Conservation (phyloP, 2,329 filamentous ascomycete genomes). For the Stylonectria norvegica region DNA sequence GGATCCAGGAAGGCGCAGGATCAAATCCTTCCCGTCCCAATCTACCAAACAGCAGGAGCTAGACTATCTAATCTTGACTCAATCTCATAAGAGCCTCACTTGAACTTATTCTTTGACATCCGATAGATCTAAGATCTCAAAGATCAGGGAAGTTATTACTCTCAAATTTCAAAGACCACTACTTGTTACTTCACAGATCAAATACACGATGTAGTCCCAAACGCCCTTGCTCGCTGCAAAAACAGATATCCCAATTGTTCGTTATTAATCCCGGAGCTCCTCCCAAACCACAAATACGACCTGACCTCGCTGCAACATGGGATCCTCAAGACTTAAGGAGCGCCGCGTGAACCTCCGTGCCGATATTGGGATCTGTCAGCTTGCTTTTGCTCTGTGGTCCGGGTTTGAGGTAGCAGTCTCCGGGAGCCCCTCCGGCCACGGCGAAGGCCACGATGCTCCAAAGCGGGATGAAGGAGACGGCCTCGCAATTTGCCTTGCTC, state of each 20-base stretch:
- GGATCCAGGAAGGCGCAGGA: too few relatives aligned
- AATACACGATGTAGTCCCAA: too few relatives aligned
- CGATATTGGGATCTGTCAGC: not conserved
- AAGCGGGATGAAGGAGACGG: constrained; percentile 15
- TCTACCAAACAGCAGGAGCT: too few relatives aligned
- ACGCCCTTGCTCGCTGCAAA: not conserved
- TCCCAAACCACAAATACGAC: not conserved
- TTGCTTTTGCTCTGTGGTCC: not conserved
- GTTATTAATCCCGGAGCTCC: not conserved
- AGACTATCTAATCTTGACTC: too few relatives aligned
- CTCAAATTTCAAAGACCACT: too few relatives aligned
- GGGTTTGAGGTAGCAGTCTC: constrained; percentile 5
- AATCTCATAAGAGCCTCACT: too few relatives aligned
- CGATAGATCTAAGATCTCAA: too few relatives aligned
- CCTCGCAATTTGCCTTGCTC: constrained; percentile 8
- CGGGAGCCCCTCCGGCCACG: not conserved
- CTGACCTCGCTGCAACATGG: too few relatives aligned
- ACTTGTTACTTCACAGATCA: too few relatives aligned
- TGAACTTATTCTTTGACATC: too few relatives aligned
- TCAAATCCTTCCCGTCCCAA: too few relatives aligned
- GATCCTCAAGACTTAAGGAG: not conserved
- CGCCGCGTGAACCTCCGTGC: constrained; percentile 1
- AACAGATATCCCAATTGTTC: not conserved
- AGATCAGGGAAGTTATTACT: too few relatives aligned
- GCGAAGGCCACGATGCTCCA: constrained; percentile 7